Evolutionary conservation across 768 basidiomycete genomes (phyloP), one percentile per base, ranked within the genome.

Genomic region (Russula virescens): DNA sequence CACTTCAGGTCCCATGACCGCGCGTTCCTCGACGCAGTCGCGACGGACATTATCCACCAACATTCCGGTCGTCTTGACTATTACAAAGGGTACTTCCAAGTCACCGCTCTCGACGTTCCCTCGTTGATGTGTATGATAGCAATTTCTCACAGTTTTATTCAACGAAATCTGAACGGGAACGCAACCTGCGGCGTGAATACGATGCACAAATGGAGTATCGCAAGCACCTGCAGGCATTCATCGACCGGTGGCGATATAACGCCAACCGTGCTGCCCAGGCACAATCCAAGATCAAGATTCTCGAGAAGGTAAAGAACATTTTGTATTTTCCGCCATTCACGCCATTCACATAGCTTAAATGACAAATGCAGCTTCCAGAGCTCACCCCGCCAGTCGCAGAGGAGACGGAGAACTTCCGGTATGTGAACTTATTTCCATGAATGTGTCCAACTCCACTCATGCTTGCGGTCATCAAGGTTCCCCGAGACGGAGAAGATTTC

Each of bases 131-230:
- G 13, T 31, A 38, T 40, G 5, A n/a, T 67, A 92, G 90, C 61
- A 98, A 98, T 77, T 99, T 98, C 75, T 87, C 91, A 1, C 95
- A 98, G 73, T 98, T 99, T 81, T 98, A 99, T 73, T 95, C 96
- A 1, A 98, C 96, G 23, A 98, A 98, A 76, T 91, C 89, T 5
- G 97, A 98, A 71, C 88, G 97, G 28, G 90, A 94, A 68, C 85
- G 86, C 62, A 94, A 94, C 70, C 76, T 95, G 74, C 85, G 84
- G 46, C 94, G 94, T 75, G 96, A 98, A 73, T 99, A 98, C 74
- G 96, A 98, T 38, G 80, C 93, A 0, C 97, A 99, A 75, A 86
- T 97, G 83, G 88, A 90, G 11, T 98, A 98, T 72, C 83, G 97
- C 59, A 89, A 90, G 69, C 93, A 97, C 77, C 76, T 98, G 34